phyloP scores from a whole-genome alignment of 768 basidiomycete species.

The Pleurotus eryngii region DNA sequence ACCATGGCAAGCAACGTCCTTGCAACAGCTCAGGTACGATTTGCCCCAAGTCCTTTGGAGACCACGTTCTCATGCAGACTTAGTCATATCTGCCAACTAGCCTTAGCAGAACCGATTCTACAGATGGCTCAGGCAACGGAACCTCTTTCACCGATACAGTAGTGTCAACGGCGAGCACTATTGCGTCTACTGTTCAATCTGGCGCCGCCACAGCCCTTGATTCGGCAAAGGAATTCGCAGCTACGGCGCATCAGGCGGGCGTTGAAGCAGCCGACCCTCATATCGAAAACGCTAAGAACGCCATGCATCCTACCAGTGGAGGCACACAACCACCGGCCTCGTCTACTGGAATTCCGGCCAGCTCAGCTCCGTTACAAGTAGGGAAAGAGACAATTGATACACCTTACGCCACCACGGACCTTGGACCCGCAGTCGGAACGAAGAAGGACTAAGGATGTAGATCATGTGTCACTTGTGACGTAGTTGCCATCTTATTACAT shows the following conservation, averaged over 20 bases:
- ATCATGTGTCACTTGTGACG: no score
- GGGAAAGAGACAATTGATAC: constrained; percentile 29
- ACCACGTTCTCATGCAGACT: background rate
- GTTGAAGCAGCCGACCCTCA: constrained; percentile 34
- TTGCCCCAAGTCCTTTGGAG: background rate
- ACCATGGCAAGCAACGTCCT: constrained; percentile 39
- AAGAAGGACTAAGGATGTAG: no score
- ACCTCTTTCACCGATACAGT: background rate
- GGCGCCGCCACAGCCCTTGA: constrained; percentile 25
- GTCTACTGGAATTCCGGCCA: constrained; percentile 28
- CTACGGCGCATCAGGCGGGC: constrained; percentile 27
- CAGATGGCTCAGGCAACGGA: background rate
- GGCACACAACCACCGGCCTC: constrained; percentile 13
- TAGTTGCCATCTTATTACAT: background rate
- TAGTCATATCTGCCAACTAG: constrained; percentile 19
- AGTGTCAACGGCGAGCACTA: constrained; percentile 11
- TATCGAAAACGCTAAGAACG: constrained; percentile 34
- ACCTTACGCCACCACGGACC: constrained; percentile 18
- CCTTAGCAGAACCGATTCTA: background rate
- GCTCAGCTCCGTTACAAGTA: constrained; percentile 38
- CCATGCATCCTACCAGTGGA: constrained; percentile 13
- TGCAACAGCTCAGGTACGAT: constrained; percentile 41
- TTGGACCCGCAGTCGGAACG: background rate
- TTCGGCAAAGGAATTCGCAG: constrained; percentile 27
- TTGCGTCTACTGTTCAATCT: constrained; percentile 29